Evolutionary conservation across 2,329 filamentous ascomycete species (phyloP).

Genomic region (Fusarium neocosmosporiellum): DNA sequence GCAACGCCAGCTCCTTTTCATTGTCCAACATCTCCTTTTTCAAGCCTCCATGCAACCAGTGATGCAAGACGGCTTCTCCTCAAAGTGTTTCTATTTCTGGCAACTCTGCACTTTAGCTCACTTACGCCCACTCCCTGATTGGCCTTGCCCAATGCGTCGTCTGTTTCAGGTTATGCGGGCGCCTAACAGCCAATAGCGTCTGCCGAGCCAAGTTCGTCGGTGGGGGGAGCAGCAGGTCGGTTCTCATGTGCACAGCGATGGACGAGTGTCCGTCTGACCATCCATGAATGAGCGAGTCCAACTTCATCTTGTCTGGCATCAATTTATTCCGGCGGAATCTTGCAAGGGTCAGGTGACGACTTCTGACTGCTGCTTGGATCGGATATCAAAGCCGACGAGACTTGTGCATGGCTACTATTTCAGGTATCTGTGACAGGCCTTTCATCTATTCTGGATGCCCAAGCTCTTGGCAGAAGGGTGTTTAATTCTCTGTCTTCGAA

Average conservation of each 20-base stretch:
- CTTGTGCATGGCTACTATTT: neutral
- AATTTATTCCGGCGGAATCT: neutral
- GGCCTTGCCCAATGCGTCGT: conserved; percentile 42
- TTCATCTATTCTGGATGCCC: neutral
- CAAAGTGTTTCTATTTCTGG: conserved; percentile 42
- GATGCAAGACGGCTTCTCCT: conserved; percentile 5
- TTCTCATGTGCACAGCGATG: conserved; percentile 18
- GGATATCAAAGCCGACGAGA: neutral
- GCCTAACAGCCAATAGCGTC: conserved; percentile 44
- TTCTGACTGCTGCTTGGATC: neutral
- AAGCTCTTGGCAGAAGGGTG: neutral
- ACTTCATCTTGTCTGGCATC: neutral
- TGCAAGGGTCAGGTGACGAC: neutral
- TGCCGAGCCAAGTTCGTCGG: conserved; percentile 6
- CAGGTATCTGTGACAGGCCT: neutral
- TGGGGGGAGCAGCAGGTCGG: conserved; percentile 18
- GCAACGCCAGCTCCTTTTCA: neutral
- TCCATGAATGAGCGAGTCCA: neutral
- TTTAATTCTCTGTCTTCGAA: neutral
- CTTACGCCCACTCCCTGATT: conserved; percentile 35
- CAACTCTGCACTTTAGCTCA: conserved; percentile 8
- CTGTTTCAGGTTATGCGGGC: conserved; percentile 52
- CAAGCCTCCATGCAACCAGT: conserved; percentile 4
- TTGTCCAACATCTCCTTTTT: conserved; percentile 13
- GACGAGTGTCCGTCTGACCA: conserved; percentile 19